Percentiles rank a stretch among this genome's conserved stretches.
These are phyloP conservation scores for Xylaria longipes DNA, from an alignment of 495 filamentous ascomycete species.

Conservation along the genomic window DNA sequence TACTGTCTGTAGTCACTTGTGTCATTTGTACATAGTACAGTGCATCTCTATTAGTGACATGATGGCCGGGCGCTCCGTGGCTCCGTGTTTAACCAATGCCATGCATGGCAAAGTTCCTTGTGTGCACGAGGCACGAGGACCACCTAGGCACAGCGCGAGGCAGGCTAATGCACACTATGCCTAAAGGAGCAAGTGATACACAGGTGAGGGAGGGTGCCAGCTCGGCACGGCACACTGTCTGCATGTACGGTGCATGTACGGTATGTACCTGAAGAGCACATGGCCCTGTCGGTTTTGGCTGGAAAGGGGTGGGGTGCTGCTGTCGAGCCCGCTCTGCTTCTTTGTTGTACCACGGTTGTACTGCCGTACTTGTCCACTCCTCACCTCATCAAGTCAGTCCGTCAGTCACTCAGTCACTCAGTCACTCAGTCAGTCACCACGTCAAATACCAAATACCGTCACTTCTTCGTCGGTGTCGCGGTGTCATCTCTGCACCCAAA, in stretches of 20 bases:
- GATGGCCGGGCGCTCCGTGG: neutral
- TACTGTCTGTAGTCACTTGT: neutral
- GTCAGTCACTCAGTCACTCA: neutral
- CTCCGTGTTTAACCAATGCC: slow-evolving; percentile 6
- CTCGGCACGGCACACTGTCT: slow-evolving; percentile 11
- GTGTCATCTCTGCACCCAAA: slow-evolving; percentile 8
- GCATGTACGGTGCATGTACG: slow-evolving; percentile 10
- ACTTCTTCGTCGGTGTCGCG: neutral
- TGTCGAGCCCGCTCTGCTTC: neutral
- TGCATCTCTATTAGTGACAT: neutral
- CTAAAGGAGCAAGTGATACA: slow-evolving; percentile 25
- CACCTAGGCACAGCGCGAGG: slow-evolving; percentile 6
- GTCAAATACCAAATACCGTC: slow-evolving; percentile 1
- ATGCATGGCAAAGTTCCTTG: neutral
- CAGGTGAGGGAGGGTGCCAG: neutral
- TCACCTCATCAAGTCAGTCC: neutral
- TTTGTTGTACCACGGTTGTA: slow-evolving; percentile 5
- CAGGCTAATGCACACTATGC: slow-evolving; percentile 18
- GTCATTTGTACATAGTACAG: neutral
- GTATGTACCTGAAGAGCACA: slow-evolving; percentile 26
- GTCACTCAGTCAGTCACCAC: neutral
- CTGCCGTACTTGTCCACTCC: slow-evolving; percentile 10
- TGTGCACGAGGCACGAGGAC: slow-evolving; percentile 17
- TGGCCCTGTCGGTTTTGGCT: slow-evolving; percentile 26
- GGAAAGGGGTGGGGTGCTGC: slow-evolving; percentile 15